Conservation (phyloP, 164 flowering plant genomes). For the Umbilicus rupestris region DNA sequence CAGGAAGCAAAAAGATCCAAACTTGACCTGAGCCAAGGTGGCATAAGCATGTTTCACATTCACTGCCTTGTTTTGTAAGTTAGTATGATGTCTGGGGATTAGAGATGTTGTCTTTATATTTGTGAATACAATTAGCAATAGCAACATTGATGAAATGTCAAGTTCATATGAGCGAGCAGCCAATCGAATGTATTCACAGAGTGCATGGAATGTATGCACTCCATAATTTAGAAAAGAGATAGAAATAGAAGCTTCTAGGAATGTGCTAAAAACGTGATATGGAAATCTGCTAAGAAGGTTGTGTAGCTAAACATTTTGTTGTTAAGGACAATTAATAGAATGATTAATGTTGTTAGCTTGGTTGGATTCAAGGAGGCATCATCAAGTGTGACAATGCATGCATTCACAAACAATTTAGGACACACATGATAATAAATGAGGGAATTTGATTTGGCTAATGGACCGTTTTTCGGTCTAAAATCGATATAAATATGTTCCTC, state of each 20-base stretch:
- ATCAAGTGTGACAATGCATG: background rate
- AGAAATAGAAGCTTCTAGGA: background rate
- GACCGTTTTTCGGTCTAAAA: no score
- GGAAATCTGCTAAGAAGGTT: background rate
- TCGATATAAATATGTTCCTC: background rate
- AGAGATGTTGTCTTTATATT: background rate
- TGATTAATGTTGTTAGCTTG: background rate
- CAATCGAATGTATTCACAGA: background rate
- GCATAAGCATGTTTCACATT: no score
- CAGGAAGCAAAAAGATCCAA: slow-evolving; percentile 1
- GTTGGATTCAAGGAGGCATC: slow-evolving; percentile 7
- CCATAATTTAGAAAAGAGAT: background rate
- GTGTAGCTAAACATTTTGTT: background rate
- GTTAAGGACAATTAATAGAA: background rate
- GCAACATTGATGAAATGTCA: background rate
- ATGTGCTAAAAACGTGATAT: background rate
- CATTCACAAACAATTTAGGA: slow-evolving; percentile 1
- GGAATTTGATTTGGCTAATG: background rate
- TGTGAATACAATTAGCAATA: background rate
- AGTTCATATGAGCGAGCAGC: background rate
- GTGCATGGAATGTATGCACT: no score
- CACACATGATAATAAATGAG: background rate
- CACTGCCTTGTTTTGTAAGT: background rate
- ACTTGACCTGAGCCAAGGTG: background rate
- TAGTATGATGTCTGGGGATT: slow-evolving; percentile 1